These are phyloP conservation scores for Zostera marina DNA, from an alignment of 116 monocot species.

Conservation along the genomic window DNA sequence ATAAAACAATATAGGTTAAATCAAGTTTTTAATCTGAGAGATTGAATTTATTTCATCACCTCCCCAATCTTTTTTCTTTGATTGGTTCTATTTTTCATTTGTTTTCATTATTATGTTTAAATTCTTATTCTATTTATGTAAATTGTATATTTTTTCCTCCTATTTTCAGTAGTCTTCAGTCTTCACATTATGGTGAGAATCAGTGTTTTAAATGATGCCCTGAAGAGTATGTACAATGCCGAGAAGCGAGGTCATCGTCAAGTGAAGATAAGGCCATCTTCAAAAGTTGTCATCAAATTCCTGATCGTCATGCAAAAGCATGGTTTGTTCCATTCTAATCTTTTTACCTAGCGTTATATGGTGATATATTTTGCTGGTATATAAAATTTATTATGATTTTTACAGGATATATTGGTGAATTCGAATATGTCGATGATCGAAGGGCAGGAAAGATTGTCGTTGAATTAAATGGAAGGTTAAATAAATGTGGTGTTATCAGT, in stretches of 20 bases:
- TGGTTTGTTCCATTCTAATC: background rate
- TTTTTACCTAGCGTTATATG: background rate
- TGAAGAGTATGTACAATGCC: conserved; percentile 22
- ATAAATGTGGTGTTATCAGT: conserved; percentile 20
- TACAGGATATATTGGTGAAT: conserved; percentile 16
- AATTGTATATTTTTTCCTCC: no score
- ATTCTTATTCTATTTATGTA: no score
- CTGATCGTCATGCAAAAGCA: conserved; percentile 23
- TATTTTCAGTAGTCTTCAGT: no score
- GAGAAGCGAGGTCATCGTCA: conserved; percentile 15
- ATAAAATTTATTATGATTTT: background rate
- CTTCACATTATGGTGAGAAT: conserved; percentile 11
- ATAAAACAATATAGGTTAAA: no score
- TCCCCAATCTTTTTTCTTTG: no score
- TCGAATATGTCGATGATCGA: conserved; percentile 20
- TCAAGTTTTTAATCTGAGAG: no score
- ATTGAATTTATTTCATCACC: no score
- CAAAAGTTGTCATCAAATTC: conserved; percentile 20
- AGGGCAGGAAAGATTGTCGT: conserved; percentile 14
- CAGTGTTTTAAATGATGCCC: conserved; percentile 18
- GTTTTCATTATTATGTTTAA: no score
- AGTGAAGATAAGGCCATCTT: conserved; percentile 16
- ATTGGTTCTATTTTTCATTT: no score
- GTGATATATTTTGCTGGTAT: background rate
- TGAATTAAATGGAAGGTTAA: conserved; percentile 13